Conservation (phyloP, 163 green algal species). For the Scenedesmus sp. region DNA sequence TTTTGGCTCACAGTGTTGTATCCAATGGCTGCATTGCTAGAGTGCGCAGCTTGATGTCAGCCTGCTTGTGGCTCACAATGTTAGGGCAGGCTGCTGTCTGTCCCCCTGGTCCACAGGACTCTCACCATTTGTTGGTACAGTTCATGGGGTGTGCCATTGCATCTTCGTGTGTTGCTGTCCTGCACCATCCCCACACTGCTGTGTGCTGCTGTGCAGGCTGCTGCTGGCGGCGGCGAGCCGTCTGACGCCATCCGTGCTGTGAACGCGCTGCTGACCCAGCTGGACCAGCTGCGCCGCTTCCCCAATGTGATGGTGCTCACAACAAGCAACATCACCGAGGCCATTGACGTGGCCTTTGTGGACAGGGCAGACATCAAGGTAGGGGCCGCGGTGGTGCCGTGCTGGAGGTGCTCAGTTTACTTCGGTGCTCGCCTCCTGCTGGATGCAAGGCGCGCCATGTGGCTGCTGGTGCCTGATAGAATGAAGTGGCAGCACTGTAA, state of each 20-base stretch:
- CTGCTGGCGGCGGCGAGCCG: conserved; percentile 67
- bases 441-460: no score
- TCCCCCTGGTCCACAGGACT: no score
- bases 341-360: conserved; percentile 96
- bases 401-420: not conserved
- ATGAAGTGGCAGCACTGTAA: no score
- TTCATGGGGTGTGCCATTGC: no score
- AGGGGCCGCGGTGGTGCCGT: not conserved
- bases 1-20: no score
- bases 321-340: conserved; percentile 92
- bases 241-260: conserved; percentile 93
- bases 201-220: conserved; percentile 30
- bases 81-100: no score
- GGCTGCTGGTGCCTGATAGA: no score
- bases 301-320: conserved; percentile 91
- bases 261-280: conserved; percentile 96
- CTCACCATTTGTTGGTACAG: no score
- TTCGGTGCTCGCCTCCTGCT: no score
- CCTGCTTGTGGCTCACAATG: no score
- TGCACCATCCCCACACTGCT: not conserved
- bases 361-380: conserved; percentile 97
- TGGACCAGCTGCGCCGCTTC: conserved; percentile 82
- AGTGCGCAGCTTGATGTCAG: no score
- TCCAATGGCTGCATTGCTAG: no score
- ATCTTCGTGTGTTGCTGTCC: not conserved